Conservation (phyloP, 139 green algal species). For the Picochlorum sp. region DNA sequence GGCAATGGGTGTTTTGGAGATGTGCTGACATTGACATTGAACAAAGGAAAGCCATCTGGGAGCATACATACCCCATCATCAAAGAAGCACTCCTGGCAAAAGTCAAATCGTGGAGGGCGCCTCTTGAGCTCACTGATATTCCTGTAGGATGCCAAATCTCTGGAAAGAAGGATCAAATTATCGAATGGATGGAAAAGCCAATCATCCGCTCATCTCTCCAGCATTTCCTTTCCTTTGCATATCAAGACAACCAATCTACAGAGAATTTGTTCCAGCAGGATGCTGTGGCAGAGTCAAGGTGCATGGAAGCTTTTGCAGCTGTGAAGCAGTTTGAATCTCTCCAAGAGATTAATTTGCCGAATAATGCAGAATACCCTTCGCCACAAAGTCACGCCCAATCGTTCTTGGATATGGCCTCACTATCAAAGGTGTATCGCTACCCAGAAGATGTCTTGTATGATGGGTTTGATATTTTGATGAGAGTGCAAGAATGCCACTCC, state of each 20-base stretch:
- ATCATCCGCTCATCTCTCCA: neutral
- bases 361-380: conserved; percentile 11
- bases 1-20: neutral
- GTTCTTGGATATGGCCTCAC: neutral
- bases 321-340: conserved; percentile 51
- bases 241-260: neutral
- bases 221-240: neutral
- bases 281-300: conserved; percentile 44
- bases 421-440: neutral
- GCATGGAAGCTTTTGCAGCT: conserved; percentile 60
- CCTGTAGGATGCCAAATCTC: conserved; percentile 22
- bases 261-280: conserved; percentile 39
- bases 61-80: conserved; percentile 36
- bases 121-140: conserved; percentile 19
- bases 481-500: conserved; percentile 10
- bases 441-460: conserved; percentile 49
- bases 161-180: conserved; percentile 10
- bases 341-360: conserved; percentile 2
- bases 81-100: conserved; percentile 22
- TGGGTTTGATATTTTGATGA: conserved; percentile 42
- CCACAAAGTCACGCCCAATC: neutral
- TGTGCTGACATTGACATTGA: conserved; percentile 28
- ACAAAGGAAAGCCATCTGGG: conserved; percentile 40
- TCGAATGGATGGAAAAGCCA: conserved; percentile 10
- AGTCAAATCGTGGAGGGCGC: conserved; percentile 24